Base-by-base conservation (phyloP, 768 basidiomycete species). In the Collybiopsis confluens region DNA sequence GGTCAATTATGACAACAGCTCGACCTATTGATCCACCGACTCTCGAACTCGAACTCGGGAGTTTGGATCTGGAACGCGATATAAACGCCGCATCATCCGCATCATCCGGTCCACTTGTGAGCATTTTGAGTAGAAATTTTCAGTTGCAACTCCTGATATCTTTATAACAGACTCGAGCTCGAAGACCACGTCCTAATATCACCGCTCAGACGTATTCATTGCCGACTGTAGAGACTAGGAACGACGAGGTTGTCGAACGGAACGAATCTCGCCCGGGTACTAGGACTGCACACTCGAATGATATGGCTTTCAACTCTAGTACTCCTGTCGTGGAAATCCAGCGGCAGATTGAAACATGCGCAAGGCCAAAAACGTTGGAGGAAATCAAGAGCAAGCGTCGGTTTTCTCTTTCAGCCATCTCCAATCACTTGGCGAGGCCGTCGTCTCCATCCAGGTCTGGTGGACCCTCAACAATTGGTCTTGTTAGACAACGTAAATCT, bases 371-470 rank as follows among this genome's bases (percentile, higher is more conserved):
- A n/a, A 57, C 52, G 7, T 59, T 70, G 3, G 59, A 66, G 50
- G 69, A 73, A 61, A 71, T 72, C 48, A 70, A 68, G 58, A 67
- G 68, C 47, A 71, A 64, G 54, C 67, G 70, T 37, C 68, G 68
- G 30, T 63, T 73, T 42, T 73, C 73, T 13, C 64, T 73, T 51
- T 67, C 71, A 42, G 56, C 61, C 36, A 46, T 66, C 38, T 56
- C 64, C 49, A 48, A 48, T 16, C 47, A 48, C 23, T 24, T 48
- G 23, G 47, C 45, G 8, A 46, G 45, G 26, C 27, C 38, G 24
- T 40, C 50, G 18, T 41, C 50, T 41, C 50, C 50, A 41, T 30
- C 41, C 42, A 18, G 26, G 13, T 20, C 20, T 16, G 40, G 37
- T 26, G 37, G 48, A 7, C 36, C 50, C 3, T 42, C 50, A 41